Percentiles rank a stretch among this genome's conserved stretches.
Evolutionary conservation across 192 early-diverging fungal genomes (phyloP).

Genomic region (Dissophora globulifera): DNA sequence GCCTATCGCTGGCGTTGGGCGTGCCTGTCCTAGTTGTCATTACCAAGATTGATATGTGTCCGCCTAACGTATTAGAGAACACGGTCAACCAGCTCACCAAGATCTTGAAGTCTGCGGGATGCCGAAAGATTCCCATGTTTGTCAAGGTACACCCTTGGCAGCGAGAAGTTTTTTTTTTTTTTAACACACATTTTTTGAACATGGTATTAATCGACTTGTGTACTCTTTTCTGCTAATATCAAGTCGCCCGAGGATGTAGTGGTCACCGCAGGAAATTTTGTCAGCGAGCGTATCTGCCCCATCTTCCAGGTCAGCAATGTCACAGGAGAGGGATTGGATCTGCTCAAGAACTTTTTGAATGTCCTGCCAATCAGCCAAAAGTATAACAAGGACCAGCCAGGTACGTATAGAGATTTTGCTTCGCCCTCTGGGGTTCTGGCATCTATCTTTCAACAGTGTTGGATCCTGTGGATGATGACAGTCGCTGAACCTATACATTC

Average conservation of each 20-base stretch:
- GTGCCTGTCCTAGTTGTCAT: constrained; percentile 93
- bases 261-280: constrained; percentile 82
- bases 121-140: constrained; percentile 93
- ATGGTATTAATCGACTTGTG: too few species aligned
- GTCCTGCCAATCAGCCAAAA: constrained; percentile 73
- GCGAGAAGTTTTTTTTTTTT: too few species aligned
- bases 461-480: too few species aligned
- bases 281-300: constrained; percentile 90
- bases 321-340: constrained; percentile 81
- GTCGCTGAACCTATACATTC: too few species aligned
- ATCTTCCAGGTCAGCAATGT: constrained; percentile 96
- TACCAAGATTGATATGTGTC: constrained; percentile 97
- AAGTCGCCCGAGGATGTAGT: constrained; percentile 78
- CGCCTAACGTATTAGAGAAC: constrained; percentile 80
- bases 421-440: too few species aligned
- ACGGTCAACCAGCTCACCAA: constrained; percentile 87
- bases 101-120: constrained; percentile 88
- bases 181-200: too few species aligned
- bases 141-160: constrained; percentile 61
- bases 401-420: too few species aligned
- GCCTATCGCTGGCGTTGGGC: constrained; percentile 84
- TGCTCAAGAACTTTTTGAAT: constrained; percentile 86
- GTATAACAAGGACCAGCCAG: constrained; percentile 62
- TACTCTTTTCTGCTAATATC: too few species aligned
- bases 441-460: too few species aligned